Evolutionary conservation across 495 filamentous ascomycete genomes (phyloP), one percentile per base, ranked within the genome.

Genomic region (Aspergillus heteromorphus): DNA sequence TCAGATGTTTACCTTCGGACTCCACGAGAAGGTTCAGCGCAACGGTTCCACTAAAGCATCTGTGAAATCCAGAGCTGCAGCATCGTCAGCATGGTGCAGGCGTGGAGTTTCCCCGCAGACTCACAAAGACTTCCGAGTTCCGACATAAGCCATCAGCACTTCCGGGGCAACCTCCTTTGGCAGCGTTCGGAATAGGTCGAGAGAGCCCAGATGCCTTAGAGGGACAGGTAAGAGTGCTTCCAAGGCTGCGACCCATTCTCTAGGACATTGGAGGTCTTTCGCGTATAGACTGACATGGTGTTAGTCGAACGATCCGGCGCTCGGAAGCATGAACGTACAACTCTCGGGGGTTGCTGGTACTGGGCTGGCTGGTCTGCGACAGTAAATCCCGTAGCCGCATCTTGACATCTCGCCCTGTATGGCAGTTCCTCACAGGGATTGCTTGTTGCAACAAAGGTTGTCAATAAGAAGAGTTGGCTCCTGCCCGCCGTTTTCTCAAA

Each of bases 71-170:
- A 27, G 61, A 64, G 31, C 61, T 63, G 14, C 21, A 30, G 13
- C n/a, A 29, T 38, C 53, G 23, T 55, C 20, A 56, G 25, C 10
- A 45, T 7, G 16, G 14, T 1, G 17, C 17, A 18, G 11, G 20
- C 8, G 14, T 40, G 2, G n/a, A 18, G n/a, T 16, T 16, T 19
- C 4, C 2, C 1, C 6, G 11, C 43, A n/a, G 10, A 54, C 57
- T 13, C 58, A 60, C 61, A 60, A 58, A 18, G 61, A 64, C 20
- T 49, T 58, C 17, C 51, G 57, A 10, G 57, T 60, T 1, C 61
- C 61, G 20, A 64, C 55, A 45, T 64, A 60, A 13, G 61, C 61
- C 61, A 64, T 60, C 34, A 64, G 43, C 8, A 60, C 61, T 40
- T 64, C 61, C 6, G 61, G 57, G 8, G 49, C 45, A 14, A 51